Percentiles rank a stretch among this genome's conserved stretches.
Conservation (phyloP, 2,329 filamentous ascomycete genomes). For the Colletotrichum cordylinicola region DNA sequence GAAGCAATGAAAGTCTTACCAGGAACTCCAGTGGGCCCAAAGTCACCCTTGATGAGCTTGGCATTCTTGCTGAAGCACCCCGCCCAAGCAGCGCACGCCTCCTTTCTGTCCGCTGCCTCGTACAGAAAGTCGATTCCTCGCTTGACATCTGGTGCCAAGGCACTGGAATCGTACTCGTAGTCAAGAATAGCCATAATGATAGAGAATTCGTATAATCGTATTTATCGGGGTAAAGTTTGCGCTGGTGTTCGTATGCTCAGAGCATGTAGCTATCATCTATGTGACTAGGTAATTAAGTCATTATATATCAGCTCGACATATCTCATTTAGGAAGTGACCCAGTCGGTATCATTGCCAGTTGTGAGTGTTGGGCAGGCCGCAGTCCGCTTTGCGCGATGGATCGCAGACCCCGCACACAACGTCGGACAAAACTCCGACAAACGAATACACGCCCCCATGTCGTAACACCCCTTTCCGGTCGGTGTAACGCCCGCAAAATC, state of each 20-base stretch:
- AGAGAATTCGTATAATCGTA: no score
- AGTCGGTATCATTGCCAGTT: background rate
- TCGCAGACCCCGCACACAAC: background rate
- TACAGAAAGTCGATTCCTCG: background rate
- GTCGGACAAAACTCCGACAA: background rate
- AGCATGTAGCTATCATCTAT: background rate
- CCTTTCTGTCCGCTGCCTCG: background rate
- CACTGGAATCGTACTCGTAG: background rate
- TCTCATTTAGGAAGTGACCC: background rate
- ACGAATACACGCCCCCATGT: background rate
- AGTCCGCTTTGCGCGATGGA: background rate
- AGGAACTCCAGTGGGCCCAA: background rate
- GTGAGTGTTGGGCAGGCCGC: background rate
- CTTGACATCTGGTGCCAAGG: background rate
- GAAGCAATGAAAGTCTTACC: background rate
- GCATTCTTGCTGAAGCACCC: background rate
- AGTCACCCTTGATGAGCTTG: background rate
- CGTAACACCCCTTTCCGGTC: background rate
- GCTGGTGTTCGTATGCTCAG: background rate
- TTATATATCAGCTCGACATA: background rate
- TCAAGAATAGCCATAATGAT: background rate
- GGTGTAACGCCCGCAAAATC: background rate
- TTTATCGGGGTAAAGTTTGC: background rate
- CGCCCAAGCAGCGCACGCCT: background rate
- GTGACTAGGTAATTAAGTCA: no score